Conservation (phyloP, 2,329 filamentous ascomycete genomes). For the Phialophora chinensis region DNA sequence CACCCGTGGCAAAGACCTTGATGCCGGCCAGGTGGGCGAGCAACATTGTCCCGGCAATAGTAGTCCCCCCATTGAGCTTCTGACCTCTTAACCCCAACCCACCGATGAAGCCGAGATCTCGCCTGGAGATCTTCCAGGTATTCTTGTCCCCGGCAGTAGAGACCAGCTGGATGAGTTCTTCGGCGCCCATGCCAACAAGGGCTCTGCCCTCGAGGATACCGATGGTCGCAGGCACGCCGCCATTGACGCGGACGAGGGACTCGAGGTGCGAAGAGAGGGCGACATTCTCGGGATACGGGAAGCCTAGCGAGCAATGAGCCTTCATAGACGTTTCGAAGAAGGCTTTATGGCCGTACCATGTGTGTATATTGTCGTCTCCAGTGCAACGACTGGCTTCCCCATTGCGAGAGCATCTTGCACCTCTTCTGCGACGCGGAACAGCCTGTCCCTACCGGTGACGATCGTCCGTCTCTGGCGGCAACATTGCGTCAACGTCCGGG, state of each 20-base stretch:
- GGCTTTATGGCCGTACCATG: constrained; percentile 65
- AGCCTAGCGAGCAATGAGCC: constrained; percentile 55
- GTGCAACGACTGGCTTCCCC: constrained; percentile 82
- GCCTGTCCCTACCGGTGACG: constrained; percentile 37
- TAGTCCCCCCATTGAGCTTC: constrained; percentile 84
- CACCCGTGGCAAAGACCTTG: constrained; percentile 90
- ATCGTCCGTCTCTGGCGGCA: constrained; percentile 9
- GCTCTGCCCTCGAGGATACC: constrained; percentile 84
- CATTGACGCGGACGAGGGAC: constrained; percentile 77
- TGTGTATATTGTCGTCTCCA: constrained; percentile 97
- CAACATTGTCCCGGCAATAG: constrained; percentile 90
- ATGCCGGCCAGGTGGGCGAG: constrained; percentile 87
- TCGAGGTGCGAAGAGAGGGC: constrained; percentile 81
- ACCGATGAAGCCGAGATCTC: constrained; percentile 82
- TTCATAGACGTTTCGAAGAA: constrained; percentile 12
- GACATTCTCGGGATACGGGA: constrained; percentile 73
- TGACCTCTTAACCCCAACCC: constrained; percentile 74
- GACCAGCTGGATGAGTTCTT: constrained; percentile 74
- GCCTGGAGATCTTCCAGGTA: constrained; percentile 81
- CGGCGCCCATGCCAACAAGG: constrained; percentile 73
- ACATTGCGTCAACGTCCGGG: neutral
- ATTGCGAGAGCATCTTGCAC: constrained; percentile 76
- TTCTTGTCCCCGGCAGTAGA: constrained; percentile 67
- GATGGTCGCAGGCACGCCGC: constrained; percentile 87
- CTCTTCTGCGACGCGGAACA: constrained; percentile 80